Base-by-base conservation (phyloP, 805 yeast species). In the Ascoidea tarda region DNA sequence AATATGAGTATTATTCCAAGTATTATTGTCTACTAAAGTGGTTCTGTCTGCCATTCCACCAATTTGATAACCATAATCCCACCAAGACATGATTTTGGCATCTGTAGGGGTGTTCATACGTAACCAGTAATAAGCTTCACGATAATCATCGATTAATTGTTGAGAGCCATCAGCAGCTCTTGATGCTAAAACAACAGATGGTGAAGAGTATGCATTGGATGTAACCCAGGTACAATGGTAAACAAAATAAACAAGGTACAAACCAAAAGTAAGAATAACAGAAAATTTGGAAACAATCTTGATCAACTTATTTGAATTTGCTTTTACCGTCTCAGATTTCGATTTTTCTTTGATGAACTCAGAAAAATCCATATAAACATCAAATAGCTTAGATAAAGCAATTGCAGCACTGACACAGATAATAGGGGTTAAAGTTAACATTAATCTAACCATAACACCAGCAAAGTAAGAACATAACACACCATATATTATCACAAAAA, bases 11-110 rank as follows among this genome's bases (percentile, higher is more conserved):
- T 93, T 93, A 68, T 93, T 93, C 99, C 99, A 93, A 8, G 99
- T 93, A 71, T 93, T 93, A 77, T 93, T 93, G 69, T 93, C 99
- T 46, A 95, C 99, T 60, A 93, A 75, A 5, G 99, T 93, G 58
- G 98, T 91, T 65, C 99, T 81, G 70, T 93, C 99, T 49, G 99
- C 99, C 98, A 93, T 93, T 57, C 99, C 99, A 61, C 99, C 99
- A 63, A 93, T 93, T 73, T 93, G 99, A 69, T 93, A 93, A 52
- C 99, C 99, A 65, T 95, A 95, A 73, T 95, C 99, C 99, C 99
- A 93, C 99, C 99, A 93, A 8, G 97, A 84, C 84, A 95, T 88
- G 56, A 93, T 85, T 68, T 87, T 90, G 44, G 97, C 86, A 66
- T 93, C 98, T 66, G 93, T 96, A 3, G 86, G 81, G 0, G 99